These are phyloP conservation scores for Penicillium diatomitis DNA, from an alignment of 495 filamentous ascomycete genomes.

Conservation along the genomic window DNA sequence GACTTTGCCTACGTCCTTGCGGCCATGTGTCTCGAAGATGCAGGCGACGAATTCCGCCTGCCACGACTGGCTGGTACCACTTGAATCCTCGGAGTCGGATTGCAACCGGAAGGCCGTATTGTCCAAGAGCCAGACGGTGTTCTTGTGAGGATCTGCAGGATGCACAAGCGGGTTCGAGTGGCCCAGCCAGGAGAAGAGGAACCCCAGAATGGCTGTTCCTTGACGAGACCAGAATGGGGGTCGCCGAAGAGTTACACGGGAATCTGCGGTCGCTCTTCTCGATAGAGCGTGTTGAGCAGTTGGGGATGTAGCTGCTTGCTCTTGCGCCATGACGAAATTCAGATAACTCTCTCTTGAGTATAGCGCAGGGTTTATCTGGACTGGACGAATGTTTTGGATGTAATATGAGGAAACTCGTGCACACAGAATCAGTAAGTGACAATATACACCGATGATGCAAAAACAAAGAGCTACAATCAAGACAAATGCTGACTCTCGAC, in stretches of 20 bases:
- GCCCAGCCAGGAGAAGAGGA: conserved; percentile 20
- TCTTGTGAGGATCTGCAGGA: conserved; percentile 35
- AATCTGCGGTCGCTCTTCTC: background rate
- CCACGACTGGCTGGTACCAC: conserved; percentile 42
- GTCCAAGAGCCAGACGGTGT: conserved; percentile 83
- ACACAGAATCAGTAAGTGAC: too few relatives aligned
- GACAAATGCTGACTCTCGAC: too few relatives aligned
- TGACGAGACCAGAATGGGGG: conserved; percentile 12
- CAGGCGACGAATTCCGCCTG: conserved; percentile 72
- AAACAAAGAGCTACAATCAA: too few relatives aligned
- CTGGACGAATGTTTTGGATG: background rate
- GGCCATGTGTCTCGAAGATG: conserved; percentile 63
- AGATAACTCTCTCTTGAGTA: background rate
- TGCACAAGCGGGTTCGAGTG: conserved; percentile 22
- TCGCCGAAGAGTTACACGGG: background rate
- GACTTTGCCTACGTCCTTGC: conserved; percentile 52
- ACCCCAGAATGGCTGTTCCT: conserved; percentile 21
- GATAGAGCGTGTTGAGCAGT: background rate
- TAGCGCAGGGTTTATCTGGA: background rate
- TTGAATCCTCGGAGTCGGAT: conserved; percentile 11
- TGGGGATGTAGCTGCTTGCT: background rate
- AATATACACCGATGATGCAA: too few relatives aligned
- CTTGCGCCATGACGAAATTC: conserved; percentile 7
- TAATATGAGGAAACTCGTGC: conserved; percentile 1
- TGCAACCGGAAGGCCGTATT: conserved; percentile 67